Percentiles rank a stretch among this genome's conserved stretches.
These are phyloP conservation scores for Populus hybrid DNA, from an alignment of 441 rosid species.

Conservation along the genomic window DNA sequence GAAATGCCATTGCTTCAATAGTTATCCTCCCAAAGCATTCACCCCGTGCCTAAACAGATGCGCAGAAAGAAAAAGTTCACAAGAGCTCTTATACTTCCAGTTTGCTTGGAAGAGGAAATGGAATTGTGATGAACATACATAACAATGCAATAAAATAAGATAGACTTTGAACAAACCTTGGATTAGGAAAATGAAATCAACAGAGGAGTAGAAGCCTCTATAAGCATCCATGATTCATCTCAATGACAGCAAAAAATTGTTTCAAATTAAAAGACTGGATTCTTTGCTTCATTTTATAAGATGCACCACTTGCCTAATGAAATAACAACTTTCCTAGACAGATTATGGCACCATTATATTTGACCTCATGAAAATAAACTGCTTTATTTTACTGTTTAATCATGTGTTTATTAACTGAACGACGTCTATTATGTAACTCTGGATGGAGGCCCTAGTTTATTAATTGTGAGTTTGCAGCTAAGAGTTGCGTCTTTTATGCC, in stretches of 20 bases:
- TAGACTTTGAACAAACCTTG: not conserved
- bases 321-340: not conserved
- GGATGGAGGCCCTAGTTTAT: not conserved
- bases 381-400: not conserved
- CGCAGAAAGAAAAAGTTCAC: not conserved
- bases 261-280: not conserved
- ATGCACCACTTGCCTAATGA: not conserved
- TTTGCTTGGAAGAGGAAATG: not conserved
- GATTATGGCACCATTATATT: not conserved
- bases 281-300: not conserved
- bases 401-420: not conserved
- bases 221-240: not conserved
- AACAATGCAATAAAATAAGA: not conserved
- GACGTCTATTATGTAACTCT: not conserved
- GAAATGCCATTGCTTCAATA: conserved; percentile 73
- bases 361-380: not conserved
- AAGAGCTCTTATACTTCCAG: not conserved
- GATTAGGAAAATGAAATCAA: not conserved
- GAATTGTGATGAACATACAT: not conserved
- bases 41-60: conserved; percentile 45
- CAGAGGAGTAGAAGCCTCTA: not conserved
- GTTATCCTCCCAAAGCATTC: conserved; percentile 76
- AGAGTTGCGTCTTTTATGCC: not conserved
- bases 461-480: not conserved
- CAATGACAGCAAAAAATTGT: not conserved